phyloP scores from a whole-genome alignment of 2,329 filamentous ascomycete genomes.

The Epichloe sibirici region DNA sequence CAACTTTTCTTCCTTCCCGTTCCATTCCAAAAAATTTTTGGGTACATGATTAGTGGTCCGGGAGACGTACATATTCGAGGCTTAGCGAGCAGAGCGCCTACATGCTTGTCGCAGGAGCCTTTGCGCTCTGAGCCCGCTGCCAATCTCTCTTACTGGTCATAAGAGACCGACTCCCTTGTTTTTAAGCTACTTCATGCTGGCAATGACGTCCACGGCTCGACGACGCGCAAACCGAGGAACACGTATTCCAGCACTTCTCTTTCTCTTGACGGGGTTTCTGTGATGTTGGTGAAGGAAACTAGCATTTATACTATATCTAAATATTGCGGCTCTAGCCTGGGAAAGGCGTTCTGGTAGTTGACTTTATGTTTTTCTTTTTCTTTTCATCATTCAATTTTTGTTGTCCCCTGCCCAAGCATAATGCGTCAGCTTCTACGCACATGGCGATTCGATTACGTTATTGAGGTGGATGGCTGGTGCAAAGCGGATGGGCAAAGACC shows the following conservation, averaged over 20 bases:
- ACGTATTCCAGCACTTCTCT: neutral
- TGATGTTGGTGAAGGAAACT: neutral
- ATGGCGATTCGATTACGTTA: conserved; percentile 5
- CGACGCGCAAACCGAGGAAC: neutral
- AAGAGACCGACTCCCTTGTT: neutral
- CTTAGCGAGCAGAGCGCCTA: conserved; percentile 14
- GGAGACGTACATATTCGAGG: conserved; percentile 11
- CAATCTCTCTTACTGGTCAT: neutral
- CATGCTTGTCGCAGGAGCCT: neutral
- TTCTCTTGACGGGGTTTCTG: neutral
- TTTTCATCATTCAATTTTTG: neutral
- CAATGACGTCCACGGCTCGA: neutral
- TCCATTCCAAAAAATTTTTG: conserved; percentile 9
- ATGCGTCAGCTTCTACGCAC: neutral
- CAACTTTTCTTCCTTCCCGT: neutral
- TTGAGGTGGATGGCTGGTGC: conserved; percentile 1
- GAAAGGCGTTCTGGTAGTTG: conserved; percentile 11
- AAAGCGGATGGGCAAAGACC: neutral
- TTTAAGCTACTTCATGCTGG: neutral
- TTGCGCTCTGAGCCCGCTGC: neutral
- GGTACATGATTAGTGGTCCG: conserved; percentile 16
- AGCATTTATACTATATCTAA: conserved; percentile 4
- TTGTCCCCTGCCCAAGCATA: neutral
- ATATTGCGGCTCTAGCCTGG: conserved; percentile 9
- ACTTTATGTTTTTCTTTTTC: neutral